Evolutionary conservation across 2,329 filamentous ascomycete species (phyloP).

Genomic region (Calonectria henricotiae): DNA sequence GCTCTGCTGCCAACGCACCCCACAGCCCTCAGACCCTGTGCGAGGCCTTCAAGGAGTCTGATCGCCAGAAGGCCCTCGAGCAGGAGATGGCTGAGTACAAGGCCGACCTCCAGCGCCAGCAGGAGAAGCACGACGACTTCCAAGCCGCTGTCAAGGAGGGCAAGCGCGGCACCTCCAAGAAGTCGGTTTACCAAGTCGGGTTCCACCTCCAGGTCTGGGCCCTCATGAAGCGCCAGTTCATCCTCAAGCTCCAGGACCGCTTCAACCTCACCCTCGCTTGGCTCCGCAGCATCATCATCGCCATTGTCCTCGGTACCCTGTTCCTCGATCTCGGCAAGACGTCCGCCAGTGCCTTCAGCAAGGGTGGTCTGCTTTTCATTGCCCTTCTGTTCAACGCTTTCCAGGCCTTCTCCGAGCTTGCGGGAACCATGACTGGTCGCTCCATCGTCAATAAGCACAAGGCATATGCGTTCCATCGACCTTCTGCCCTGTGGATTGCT

Average conservation of each 20-base stretch:
- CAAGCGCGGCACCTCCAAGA: slow-evolving; percentile 82
- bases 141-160: slow-evolving; percentile 81
- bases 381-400: slow-evolving; percentile 90
- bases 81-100: slow-evolving; percentile 81
- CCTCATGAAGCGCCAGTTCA: slow-evolving; percentile 86
- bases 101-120: slow-evolving; percentile 74
- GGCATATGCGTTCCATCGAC: slow-evolving; percentile 86
- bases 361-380: slow-evolving; percentile 87
- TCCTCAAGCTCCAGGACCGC: slow-evolving; percentile 89
- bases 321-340: slow-evolving; percentile 80
- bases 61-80: slow-evolving; percentile 70
- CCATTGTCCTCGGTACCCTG: slow-evolving; percentile 85
- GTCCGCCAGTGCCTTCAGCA: slow-evolving; percentile 82
- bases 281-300: slow-evolving; percentile 79
- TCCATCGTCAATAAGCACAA: slow-evolving; percentile 88
- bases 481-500: slow-evolving; percentile 86
- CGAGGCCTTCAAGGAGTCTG: slow-evolving; percentile 79
- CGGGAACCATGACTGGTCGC: slow-evolving; percentile 81
- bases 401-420: slow-evolving; percentile 86
- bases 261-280: slow-evolving; percentile 84
- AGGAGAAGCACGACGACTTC: slow-evolving; percentile 83
- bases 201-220: slow-evolving; percentile 89
- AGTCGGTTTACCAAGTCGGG: slow-evolving; percentile 86
- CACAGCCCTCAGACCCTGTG: slow-evolving; percentile 78
- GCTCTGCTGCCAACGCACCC: slow-evolving; percentile 77